Conservation (phyloP, 1,284 basidiomycete species). For the Ganoderma resinaceum region DNA sequence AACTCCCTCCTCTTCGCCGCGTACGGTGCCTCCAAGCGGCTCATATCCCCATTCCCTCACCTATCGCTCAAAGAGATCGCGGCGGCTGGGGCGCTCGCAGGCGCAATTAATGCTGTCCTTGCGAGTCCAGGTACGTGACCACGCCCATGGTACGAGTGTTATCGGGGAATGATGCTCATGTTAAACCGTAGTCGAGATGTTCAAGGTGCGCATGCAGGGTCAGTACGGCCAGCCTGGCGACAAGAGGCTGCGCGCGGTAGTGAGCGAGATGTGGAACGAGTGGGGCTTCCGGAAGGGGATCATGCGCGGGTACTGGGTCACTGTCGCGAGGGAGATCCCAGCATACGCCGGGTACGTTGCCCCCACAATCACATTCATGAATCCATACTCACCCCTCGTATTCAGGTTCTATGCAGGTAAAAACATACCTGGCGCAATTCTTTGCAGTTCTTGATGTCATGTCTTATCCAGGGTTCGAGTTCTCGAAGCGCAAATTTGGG, state of each 20-base stretch:
- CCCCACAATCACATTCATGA: not conserved
- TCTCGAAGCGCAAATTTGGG: slow-evolving; percentile 81
- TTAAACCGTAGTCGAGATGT: slow-evolving; percentile 74
- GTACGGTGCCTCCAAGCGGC: slow-evolving; percentile 81
- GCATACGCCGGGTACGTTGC: slow-evolving; percentile 86
- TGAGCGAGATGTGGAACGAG: slow-evolving; percentile 82
- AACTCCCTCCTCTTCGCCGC: slow-evolving; percentile 95
- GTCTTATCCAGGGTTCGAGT: slow-evolving; percentile 78
- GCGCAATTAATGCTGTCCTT: slow-evolving; percentile 87
- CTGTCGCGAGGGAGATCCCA: slow-evolving; percentile 91
- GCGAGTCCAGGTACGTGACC: slow-evolving; percentile 79
- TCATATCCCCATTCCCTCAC: slow-evolving; percentile 89
- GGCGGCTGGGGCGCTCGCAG: slow-evolving; percentile 89
- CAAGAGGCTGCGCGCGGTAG: slow-evolving; percentile 77
- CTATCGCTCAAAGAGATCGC: slow-evolving; percentile 84
- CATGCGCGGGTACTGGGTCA: slow-evolving; percentile 98
- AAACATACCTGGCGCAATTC: not conserved
- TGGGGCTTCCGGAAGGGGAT: slow-evolving; percentile 89
- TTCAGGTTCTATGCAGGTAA: slow-evolving; percentile 77
- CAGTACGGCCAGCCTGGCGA: slow-evolving; percentile 83
- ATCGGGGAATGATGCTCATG: not conserved
- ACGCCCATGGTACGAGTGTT: not conserved
- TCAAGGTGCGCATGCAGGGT: slow-evolving; percentile 97
- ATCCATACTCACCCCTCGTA: not conserved
- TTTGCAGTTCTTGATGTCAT: slow-evolving; percentile 10